Evolutionary conservation across 345 rosid species (phyloP), one percentile per base, ranked within the genome.

Genomic region (Eucalyptus pumila): DNA sequence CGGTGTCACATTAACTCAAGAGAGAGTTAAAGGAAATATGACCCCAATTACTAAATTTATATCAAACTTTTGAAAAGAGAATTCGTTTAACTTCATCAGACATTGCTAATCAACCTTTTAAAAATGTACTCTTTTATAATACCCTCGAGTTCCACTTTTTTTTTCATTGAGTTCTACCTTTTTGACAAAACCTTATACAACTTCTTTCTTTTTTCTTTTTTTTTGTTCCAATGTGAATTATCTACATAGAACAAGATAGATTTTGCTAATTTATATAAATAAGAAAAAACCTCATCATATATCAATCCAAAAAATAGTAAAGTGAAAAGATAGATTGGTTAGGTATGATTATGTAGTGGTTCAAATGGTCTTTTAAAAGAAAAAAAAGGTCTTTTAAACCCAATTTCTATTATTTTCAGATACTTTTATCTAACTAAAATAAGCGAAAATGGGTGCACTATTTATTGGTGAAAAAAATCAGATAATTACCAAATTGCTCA

Each of bases 351-450:
- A 26, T 58, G n/a, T 26, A 26, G 6, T 58, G 27, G 67, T 58
- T 58, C 67, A 26, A 26, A 26, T 58, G 67, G 65, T 58, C 62
- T 23, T 56, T 56, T n/a, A n/a, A n/a, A n/a, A n/a, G n/a, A n/a
- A 42, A 2, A 42, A 42, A 7, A 42, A 42, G 30, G 62, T 56
- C 65, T 11, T 58, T 58, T 1, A 58, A 26, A 58, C 67, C 65
- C 65, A 58, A 26, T 11, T 58, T 26, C n/a, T 58, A 58, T 26
- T 58, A 1, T 58, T 58, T 58, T 58, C 14, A 58, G 67, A 58
- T 58, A 26, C 14, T 58, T 58, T 58, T 26, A 58, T 26, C 65
- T 11, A 26, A 26, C 30, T 0, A 0, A 58, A 26, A 0, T 58
- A 26, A 58, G 14, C n/a, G 0, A 58, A 26, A 58, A 58, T 11